These are phyloP conservation scores for Lithohypha guttulata DNA, from an alignment of 2,329 filamentous ascomycete genomes.

Conservation along the genomic window DNA sequence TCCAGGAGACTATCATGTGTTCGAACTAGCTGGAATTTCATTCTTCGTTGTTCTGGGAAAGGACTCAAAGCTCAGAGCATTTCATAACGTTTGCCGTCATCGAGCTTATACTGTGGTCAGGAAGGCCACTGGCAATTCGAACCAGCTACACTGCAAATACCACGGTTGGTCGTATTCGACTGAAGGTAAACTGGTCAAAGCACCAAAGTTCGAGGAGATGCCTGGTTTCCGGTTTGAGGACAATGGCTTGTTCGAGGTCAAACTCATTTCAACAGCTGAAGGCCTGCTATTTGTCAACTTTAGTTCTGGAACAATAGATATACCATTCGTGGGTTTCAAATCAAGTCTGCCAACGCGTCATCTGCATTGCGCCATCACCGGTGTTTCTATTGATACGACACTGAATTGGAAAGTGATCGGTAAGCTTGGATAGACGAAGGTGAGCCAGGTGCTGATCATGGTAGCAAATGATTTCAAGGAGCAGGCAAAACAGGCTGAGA, in stretches of 20 bases:
- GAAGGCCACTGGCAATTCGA: background rate
- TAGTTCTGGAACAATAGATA: no score
- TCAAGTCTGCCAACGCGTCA: slow-evolving; percentile 15
- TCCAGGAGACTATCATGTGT: slow-evolving; percentile 29
- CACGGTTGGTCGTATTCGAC: slow-evolving; percentile 52
- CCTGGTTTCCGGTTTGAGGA: slow-evolving; percentile 48
- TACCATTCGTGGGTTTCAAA: no score
- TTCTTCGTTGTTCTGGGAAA: slow-evolving; percentile 44
- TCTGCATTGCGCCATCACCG: slow-evolving; percentile 13
- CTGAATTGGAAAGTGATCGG: slow-evolving; percentile 18
- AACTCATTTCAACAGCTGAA: background rate
- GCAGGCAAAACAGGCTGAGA: slow-evolving; percentile 14
- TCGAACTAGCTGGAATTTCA: slow-evolving; percentile 37
- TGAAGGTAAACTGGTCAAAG: slow-evolving; percentile 48
- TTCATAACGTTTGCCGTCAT: slow-evolving; percentile 54
- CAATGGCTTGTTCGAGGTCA: slow-evolving; percentile 40
- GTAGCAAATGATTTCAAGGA: slow-evolving; percentile 16
- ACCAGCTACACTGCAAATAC: slow-evolving; percentile 47
- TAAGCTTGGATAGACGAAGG: slow-evolving; percentile 8
- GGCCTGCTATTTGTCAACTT: background rate
- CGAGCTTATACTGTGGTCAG: slow-evolving; percentile 46
- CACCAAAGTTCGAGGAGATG: slow-evolving; percentile 47
- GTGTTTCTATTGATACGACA: slow-evolving; percentile 11
- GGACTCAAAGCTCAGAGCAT: slow-evolving; percentile 43
- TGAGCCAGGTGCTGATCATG: background rate